These are phyloP conservation scores for Rutstroemia sp. DNA, from an alignment of 2,329 filamentous ascomycete species.

Conservation along the genomic window DNA sequence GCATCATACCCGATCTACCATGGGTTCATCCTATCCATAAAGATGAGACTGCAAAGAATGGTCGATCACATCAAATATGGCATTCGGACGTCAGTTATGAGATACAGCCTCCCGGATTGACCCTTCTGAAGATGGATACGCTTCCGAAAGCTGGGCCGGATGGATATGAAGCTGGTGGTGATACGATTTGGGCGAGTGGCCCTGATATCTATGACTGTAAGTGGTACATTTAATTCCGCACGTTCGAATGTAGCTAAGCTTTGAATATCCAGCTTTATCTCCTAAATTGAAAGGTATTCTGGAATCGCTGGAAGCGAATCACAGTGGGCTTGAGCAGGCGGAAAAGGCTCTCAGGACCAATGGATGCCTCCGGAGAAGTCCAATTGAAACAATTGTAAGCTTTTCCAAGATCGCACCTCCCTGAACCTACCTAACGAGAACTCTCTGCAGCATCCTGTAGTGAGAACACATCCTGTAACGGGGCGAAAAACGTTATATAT, in stretches of 20 bases:
- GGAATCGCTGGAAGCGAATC: slow-evolving; percentile 2
- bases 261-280: slow-evolving; percentile 22
- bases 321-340: slow-evolving; percentile 1
- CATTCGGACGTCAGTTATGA: slow-evolving; percentile 39
- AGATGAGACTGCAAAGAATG: slow-evolving; percentile 5
- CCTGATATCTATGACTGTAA: slow-evolving; percentile 39
- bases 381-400: slow-evolving; percentile 20
- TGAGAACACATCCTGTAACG: slow-evolving; percentile 28
- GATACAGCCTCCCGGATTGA: slow-evolving; percentile 42
- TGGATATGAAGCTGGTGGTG: slow-evolving; percentile 36
- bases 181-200: slow-evolving; percentile 52
- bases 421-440: neutral
- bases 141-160: slow-evolving; percentile 54
- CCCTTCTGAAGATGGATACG: slow-evolving; percentile 41
- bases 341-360: neutral
- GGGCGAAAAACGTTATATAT: slow-evolving; percentile 22
- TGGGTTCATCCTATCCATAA: slow-evolving; percentile 10
- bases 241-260: slow-evolving; percentile 38
- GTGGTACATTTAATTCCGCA: slow-evolving; percentile 37
- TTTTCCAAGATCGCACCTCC: neutral
- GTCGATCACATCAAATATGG: slow-evolving; percentile 13
- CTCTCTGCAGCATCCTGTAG: slow-evolving; percentile 20
- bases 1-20: slow-evolving; percentile 8
- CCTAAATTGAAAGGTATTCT: slow-evolving; percentile 1
- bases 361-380: slow-evolving; percentile 20